A percentile compares a stretch with the other conserved stretches of the same genome.
phyloP scores from a whole-genome alignment of 768 basidiomycete genomes.

The Asterophora lycoperdoides region DNA sequence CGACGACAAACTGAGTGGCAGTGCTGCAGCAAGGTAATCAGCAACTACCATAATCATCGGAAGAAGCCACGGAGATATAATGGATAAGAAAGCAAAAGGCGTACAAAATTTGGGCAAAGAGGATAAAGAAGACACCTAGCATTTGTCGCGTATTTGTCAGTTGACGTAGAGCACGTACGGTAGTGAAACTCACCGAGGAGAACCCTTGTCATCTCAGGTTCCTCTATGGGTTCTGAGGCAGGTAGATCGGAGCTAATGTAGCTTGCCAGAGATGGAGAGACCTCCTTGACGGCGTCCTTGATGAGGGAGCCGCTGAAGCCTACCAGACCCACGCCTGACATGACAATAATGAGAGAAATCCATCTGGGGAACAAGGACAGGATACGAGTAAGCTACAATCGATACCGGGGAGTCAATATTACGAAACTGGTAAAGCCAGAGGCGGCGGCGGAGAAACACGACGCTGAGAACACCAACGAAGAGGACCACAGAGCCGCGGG shows the following conservation, averaged over 20 bases:
- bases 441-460: conserved; percentile 78
- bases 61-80: conserved; percentile 16
- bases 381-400: not conserved
- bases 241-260: conserved; percentile 30
- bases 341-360: conserved; percentile 85
- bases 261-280: conserved; percentile 26
- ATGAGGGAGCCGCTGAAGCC: conserved; percentile 88
- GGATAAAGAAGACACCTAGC: conserved; percentile 81
- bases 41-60: conserved; percentile 12
- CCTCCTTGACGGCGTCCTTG: conserved; percentile 63
- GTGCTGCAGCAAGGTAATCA: conserved; percentile 45
- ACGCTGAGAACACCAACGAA: conserved; percentile 93
- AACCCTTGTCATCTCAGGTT: conserved; percentile 63
- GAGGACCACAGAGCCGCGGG: conserved; percentile 85
- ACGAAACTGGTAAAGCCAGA: conserved; percentile 81
- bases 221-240: conserved; percentile 43
- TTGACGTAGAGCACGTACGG: conserved; percentile 13
- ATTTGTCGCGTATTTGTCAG: conserved; percentile 12
- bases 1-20: conserved; percentile 89
- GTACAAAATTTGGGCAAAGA: conserved; percentile 95
- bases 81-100: conserved; percentile 25
- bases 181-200: conserved; percentile 57
- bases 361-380: conserved; percentile 53
- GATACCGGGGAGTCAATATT: conserved; percentile 3
- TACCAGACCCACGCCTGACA: conserved; percentile 77